Evolutionary conservation across 192 early-diverging fungal genomes (phyloP).

Genomic region (Polychytrium aggregatum): DNA sequence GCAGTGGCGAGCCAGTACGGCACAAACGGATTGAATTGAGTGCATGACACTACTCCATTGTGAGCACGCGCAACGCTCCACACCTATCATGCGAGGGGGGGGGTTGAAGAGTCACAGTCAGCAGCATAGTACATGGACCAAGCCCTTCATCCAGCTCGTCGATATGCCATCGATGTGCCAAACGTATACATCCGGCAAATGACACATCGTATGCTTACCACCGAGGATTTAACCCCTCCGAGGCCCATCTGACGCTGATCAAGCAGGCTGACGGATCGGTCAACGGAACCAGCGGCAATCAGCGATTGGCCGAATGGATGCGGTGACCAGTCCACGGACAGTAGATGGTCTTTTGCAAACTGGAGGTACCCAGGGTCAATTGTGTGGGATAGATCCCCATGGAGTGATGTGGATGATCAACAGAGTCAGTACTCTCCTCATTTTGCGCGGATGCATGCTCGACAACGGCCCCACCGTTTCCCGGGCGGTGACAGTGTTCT

Average conservation of each 20-base stretch:
- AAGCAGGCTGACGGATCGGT: too few species aligned
- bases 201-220: slow-evolving; percentile 23
- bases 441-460: background rate
- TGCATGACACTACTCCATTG: slow-evolving; percentile 31
- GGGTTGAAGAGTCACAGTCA: background rate
- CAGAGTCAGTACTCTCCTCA: background rate
- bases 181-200: slow-evolving; percentile 27
- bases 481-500: slow-evolving; percentile 9
- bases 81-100: slow-evolving; percentile 9
- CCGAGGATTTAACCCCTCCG: too few species aligned
- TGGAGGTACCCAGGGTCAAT: too few species aligned
- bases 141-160: background rate
- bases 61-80: slow-evolving; percentile 40
- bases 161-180: slow-evolving; percentile 21
- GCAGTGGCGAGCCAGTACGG: slow-evolving; percentile 64
- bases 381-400: background rate
- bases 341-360: slow-evolving; percentile 23
- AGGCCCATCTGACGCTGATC: too few species aligned
- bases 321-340: slow-evolving; percentile 23
- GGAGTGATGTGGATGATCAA: background rate
- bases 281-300: too few species aligned
- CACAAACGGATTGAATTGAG: slow-evolving; percentile 61
- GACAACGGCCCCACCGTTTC: slow-evolving; percentile 14
- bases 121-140: background rate
- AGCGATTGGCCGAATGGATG: slow-evolving; percentile 23